Evolutionary conservation across 176 grass and related monocot species (phyloP), one percentile per base, ranked within the genome.

Genomic region (Paspalum notatum): DNA sequence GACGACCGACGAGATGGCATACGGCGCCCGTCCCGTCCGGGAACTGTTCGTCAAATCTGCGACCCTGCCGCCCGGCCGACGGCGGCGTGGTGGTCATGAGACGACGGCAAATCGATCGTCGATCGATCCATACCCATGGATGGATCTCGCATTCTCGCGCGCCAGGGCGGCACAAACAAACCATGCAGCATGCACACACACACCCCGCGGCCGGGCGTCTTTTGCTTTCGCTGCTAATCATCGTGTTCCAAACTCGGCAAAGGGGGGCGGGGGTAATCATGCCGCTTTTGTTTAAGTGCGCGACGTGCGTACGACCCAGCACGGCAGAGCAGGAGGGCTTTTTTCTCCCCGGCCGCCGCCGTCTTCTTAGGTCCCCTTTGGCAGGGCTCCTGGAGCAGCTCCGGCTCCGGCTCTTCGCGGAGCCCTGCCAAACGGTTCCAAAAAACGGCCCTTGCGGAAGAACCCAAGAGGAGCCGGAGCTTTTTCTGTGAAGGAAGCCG

Each of bases 181-280:
- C 32, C 32, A 32, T 2, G n/a, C 1, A 42, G 61, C 76, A 40
- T 20, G 14, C 20, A 0, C 13, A 1, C 74, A 27, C n/a, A 0
- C 52, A 0, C 27, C n/a, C 5, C 11, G n/a, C 8, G 8, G 42
- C 42, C 8, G 3, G 42, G 20, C 75, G 69, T 70, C 76, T 80
- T 84, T 89, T 47, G 82, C 62, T 89, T 89, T 85, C 26, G 43
- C 22, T n/a, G 44, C 47, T 47, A 66, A 81, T 81, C 71, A 81
- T 89, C 77, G 77, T 77, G 82, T 85, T 85, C 72, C 82, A 42
- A 65, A 48, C 54, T 75, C 71, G 16, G 68, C 58, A 46, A 66
- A 55, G 39, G 5, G 62, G n/a, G 15, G 69, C 39, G 70, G 62
- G 56, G 56, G 87, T 41, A 85, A 89, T 89, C 77, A 89, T 89